Evolutionary conservation across 495 filamentous ascomycete genomes (phyloP), one percentile per base, ranked within the genome.

Genomic region (Annulohypoxylon stygium): DNA sequence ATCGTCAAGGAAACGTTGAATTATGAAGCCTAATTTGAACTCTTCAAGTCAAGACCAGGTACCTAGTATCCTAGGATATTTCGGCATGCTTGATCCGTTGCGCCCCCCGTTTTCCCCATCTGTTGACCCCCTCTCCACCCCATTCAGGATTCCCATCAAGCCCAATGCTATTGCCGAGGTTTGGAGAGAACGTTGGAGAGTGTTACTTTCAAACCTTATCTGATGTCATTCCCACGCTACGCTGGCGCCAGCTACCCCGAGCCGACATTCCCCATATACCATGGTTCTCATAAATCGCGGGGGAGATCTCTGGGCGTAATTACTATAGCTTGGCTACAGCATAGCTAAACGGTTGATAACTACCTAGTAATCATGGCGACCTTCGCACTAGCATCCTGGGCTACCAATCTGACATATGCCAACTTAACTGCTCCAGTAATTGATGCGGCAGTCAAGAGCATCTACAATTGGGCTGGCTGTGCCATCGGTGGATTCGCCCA

Each of bases 381-480:
- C 23, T 43, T 78, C 14, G 54, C 78, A 30, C 68, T 84, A 41
- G 81, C 83, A 3, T 70, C 75, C 4, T 85, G 83, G 83, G 77
- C 80, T 3, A 75, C 68, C 12, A 78, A 76, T 36, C 78, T 84
- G 2, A 77, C 78, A 10, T 80, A 74, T 63, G 65, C 79, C 0
- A 74, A 79, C 48, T 69, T 85, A 0, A 78, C 81, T 5, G 16
- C 75, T 1, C 67, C 73, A 3, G 82, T 82, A 5, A 58, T 81
- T 41, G 69, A 75, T 6, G 73, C 76, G 1, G 78, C 78, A 6
- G 75, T 78, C 6, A 78, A 77, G 2, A 83, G 81, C 64, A 79
- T 86, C 54, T 87, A 86, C 74, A 89, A 87, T 78, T 87, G 83
- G 81, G 80, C 80, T 36, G 85, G 87, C 16, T 89, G 86, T 70